Percentiles rank a stretch among this genome's conserved stretches.
Conservation (phyloP, 1,284 basidiomycete species). For the Tetrapyrgos nigripes region DNA sequence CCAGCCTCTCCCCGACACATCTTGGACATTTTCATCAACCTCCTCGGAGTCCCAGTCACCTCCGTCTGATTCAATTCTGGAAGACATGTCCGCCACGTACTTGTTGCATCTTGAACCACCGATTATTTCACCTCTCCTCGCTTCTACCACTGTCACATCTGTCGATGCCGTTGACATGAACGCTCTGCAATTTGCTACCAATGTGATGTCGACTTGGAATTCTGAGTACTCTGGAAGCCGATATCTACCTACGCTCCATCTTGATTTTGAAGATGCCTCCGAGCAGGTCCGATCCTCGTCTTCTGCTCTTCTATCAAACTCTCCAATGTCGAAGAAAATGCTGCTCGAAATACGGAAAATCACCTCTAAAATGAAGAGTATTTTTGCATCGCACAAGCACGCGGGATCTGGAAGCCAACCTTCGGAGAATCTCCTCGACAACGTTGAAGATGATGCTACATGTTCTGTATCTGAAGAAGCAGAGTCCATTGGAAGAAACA, state of each 20-base stretch:
- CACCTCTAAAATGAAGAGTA: not conserved
- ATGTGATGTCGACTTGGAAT: not conserved
- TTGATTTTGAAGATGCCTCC: not conserved
- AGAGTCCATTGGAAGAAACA: no score
- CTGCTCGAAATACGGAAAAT: not conserved
- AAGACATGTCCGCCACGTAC: not conserved
- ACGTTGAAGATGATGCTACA: no score
- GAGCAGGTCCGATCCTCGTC: not conserved
- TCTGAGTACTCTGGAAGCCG: not conserved
- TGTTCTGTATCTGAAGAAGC: not conserved
- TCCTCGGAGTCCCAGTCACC: not conserved
- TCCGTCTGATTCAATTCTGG: not conserved
- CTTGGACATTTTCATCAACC: constrained; percentile 4
- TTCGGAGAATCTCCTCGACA: no score
- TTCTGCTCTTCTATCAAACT: no score
- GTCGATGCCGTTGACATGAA: not conserved
- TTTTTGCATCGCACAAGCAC: not conserved
- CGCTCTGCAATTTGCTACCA: not conserved
- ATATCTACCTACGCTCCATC: not conserved
- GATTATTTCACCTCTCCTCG: not conserved
- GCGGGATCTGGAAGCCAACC: not conserved
- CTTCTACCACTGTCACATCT: not conserved
- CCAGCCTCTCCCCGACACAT: constrained; percentile 7
- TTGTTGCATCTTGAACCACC: not conserved
- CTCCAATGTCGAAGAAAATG: not conserved